Evolutionary conservation across 495 filamentous ascomycete species (phyloP).

Genomic region (Lasiosphaeria hispida): DNA sequence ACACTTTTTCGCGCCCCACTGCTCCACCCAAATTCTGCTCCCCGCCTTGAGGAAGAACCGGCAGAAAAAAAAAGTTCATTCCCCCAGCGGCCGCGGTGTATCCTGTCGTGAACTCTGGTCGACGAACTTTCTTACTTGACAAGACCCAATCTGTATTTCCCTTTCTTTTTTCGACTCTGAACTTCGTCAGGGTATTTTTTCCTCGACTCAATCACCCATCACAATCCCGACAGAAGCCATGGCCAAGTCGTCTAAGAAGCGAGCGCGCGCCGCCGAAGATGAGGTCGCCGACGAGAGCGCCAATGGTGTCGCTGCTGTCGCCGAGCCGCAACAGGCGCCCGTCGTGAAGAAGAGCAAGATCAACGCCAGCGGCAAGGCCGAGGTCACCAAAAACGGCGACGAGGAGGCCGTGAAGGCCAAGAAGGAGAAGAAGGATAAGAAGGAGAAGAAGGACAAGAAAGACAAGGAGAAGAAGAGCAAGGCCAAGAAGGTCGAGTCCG

Average conservation of each 20-base stretch:
- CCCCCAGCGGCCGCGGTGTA: neutral
- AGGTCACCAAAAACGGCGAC: constrained; percentile 42
- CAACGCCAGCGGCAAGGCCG: constrained; percentile 31
- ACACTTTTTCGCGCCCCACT: neutral
- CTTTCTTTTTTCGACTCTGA: neutral
- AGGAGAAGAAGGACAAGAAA: constrained; percentile 39
- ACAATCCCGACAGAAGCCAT: constrained; percentile 8
- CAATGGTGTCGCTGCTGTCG: constrained; percentile 1
- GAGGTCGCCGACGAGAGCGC: constrained; percentile 22
- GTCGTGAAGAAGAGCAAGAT: constrained; percentile 37
- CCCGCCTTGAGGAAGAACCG: constrained; percentile 8
- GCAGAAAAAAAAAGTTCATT: constrained; percentile 19
- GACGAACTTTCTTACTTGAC: neutral
- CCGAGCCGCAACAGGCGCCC: constrained; percentile 9
- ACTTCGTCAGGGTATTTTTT: neutral
- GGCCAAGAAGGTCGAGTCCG: constrained; percentile 14
- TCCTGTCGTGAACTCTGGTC: neutral
- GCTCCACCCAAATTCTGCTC: neutral
- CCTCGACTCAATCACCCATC: too few relatives aligned
- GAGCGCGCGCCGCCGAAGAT: constrained; percentile 31
- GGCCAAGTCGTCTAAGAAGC: constrained; percentile 33
- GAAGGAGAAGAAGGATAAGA: constrained; percentile 41
- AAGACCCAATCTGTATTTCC: neutral
- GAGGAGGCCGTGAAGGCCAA: constrained; percentile 25
- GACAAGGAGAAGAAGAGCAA: constrained; percentile 24